These are phyloP conservation scores for Austroboletus eburneus DNA, from an alignment of 768 basidiomycete species.

Conservation along the genomic window DNA sequence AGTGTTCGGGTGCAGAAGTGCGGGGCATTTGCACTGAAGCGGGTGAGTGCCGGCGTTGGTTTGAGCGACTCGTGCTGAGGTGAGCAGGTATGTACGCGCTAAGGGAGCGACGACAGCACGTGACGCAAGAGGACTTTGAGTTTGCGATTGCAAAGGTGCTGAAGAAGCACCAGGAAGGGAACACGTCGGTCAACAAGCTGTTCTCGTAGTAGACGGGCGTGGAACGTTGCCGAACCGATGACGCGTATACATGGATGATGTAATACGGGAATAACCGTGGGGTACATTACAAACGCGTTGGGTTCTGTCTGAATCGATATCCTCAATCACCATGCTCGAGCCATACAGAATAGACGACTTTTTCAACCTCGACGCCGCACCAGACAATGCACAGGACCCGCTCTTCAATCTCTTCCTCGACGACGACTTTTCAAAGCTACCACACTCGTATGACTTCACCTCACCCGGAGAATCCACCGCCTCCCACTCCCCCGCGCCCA, in stretches of 20 bases:
- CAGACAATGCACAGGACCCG: conserved; percentile 21
- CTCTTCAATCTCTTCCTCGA: conserved; percentile 48
- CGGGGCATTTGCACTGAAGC: conserved; percentile 97
- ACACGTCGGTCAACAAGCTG: conserved; percentile 91
- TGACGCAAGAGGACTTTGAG: conserved; percentile 98
- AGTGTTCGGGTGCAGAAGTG: conserved; percentile 97
- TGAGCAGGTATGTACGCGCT: conserved; percentile 91
- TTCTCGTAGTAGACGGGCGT: conserved; percentile 48
- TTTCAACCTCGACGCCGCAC: conserved; percentile 61
- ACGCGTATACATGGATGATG: conserved; percentile 14
- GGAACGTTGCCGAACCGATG: not conserved
- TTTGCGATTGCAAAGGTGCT: conserved; percentile 96
- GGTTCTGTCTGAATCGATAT: not conserved
- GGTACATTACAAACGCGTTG: not conserved
- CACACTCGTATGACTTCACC: conserved; percentile 24
- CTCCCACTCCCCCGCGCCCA: conserved; percentile 28
- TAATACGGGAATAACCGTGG: conserved; percentile 15
- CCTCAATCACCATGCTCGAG: conserved; percentile 15
- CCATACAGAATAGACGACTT: conserved; percentile 48
- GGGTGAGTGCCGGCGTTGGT: conserved; percentile 41
- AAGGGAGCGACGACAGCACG: conserved; percentile 91
- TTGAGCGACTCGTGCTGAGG: not conserved
- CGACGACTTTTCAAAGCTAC: conserved; percentile 34
- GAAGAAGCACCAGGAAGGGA: conserved; percentile 96
- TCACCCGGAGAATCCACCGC: conserved; percentile 19